Base-by-base conservation (phyloP, 23 red algal genomes). In the Gracilariopsis chorda region DNA sequence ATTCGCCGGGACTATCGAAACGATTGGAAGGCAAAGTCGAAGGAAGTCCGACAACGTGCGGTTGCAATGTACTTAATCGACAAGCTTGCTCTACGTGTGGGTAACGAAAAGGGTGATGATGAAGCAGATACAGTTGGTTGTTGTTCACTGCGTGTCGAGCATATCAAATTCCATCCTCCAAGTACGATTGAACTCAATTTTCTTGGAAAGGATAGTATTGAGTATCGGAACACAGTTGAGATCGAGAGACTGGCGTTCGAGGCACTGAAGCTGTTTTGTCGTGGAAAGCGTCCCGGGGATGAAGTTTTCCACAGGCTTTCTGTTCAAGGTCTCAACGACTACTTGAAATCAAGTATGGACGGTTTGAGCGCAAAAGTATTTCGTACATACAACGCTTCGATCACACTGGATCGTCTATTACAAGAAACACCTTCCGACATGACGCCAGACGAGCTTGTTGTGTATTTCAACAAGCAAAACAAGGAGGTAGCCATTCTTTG, bases 111-210 rank as follows among this genome's bases (percentile, higher is more conserved):
- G 81, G 93, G 87, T 32, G 97, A 99, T 33, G 97, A 99, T 44
- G 97, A 99, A 70, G 97, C 97, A 2, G 97, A 99, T 49, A 99
- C 97, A 24, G 97, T 99, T 2, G 97, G 97, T 76, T 99, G 97
- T 74, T 99, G 97, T 40, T 99, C 97, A 0, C 82, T 99, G 74
- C 87, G 97, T 1, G 97, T 99, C 24, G 97, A 99, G 45, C 97
- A 99, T 42, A 77, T 99, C 48, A 82, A 80, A 25, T 92, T 99
- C 25, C 33, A 70, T 30, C 43, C 67, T 37, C 93, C 93, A 61
- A 74, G 69, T 27, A 86, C 52, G 4, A 84, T 99, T 16, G 84
- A 94, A 56, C 90, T 99, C 43, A 91, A 99, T 46, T 99, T 99
- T 91, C 72, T 99, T 7, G 97, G 97, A 42, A 99, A 99, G 86